Evolutionary conservation across 805 yeast genomes (phyloP), one percentile per base, ranked within the genome.

Genomic region (Myxozyma neotropica): DNA sequence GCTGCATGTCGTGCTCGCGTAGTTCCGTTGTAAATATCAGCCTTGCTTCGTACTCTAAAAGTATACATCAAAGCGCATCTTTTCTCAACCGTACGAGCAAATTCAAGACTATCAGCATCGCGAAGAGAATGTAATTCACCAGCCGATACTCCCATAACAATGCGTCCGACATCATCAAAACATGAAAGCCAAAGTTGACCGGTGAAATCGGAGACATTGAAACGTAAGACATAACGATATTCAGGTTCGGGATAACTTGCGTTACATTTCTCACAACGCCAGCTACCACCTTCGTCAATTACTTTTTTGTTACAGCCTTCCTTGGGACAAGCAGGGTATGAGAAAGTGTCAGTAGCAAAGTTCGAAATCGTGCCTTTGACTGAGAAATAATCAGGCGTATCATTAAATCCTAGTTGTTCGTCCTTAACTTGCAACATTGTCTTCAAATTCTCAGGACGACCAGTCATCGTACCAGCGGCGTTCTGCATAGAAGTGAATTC

Each of bases 191-290:
- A 91, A 61, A 91, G 72, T 72, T 88, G 91, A 21, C 92, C 95
- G 3, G 95, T 81, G 66, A 79, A 78, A 73, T 94, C 99, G 69
- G 85, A 80, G n/a, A 91, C 81, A 2, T 89, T 83, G 47, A 84
- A 73, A n/a, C 87, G 85, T 67, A 93, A 73, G 54, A 91, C 84
- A 68, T 88, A 94, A 72, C 98, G 82, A 76, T 88, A 85, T 50
- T 80, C 77, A 19, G 98, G 97, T 48, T 78, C 80, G 1, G 81
- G 78, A 70, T 83, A 86, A 63, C 81, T 82, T 57, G 81, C 77
- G 68, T 89, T 86, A 80, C 98, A 92, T 72, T 87, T 87, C 72
- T 92, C 98, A 78, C 99, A 94, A 73, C 96, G 83, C 96, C 96
- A 92, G 17, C 85, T 78, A 13, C 87, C 53, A 33, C 65, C 89